Evolutionary conservation across 2,329 filamentous ascomycete genomes (phyloP).

Genomic region (Ophiosphaerella herpotricha): DNA sequence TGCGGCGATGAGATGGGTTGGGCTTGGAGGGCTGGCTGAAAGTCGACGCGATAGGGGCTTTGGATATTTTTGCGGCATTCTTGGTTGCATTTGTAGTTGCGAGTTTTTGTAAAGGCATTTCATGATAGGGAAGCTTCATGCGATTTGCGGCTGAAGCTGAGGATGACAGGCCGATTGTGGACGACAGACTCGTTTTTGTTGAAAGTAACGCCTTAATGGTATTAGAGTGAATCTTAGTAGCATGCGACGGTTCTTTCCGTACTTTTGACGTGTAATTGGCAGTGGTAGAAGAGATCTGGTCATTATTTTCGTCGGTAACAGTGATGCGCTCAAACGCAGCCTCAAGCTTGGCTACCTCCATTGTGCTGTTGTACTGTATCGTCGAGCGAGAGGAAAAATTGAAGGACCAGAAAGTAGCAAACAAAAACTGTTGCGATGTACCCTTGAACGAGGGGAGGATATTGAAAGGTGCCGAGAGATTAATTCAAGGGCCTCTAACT

Average conservation of each 20-base stretch:
- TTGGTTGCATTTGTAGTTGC: slow-evolving; percentile 73
- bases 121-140: slow-evolving; percentile 71
- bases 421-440: too few species aligned
- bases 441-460: too few species aligned
- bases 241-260: slow-evolving; percentile 22
- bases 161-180: slow-evolving; percentile 52
- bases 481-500: too few species aligned
- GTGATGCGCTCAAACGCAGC: slow-evolving; percentile 87
- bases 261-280: slow-evolving; percentile 78
- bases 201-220: slow-evolving; percentile 51
- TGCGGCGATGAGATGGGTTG: slow-evolving; percentile 45
- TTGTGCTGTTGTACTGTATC: slow-evolving; percentile 29
- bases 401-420: too few species aligned
- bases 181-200: slow-evolving; percentile 42
- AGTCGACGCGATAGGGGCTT: slow-evolving; percentile 67
- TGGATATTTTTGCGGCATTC: slow-evolving; percentile 53
- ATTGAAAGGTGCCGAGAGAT: too few species aligned
- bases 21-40: slow-evolving; percentile 50
- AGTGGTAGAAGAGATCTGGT: slow-evolving; percentile 59
- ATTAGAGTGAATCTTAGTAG: slow-evolving; percentile 19
- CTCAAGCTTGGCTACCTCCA: slow-evolving; percentile 81
- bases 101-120: slow-evolving; percentile 79
- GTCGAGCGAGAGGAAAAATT: neutral
- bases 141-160: slow-evolving; percentile 58
- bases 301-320: slow-evolving; percentile 83